Base-by-base conservation (phyloP, 352 stramenopile genomes). In the Phytophthora tentaculata region DNA sequence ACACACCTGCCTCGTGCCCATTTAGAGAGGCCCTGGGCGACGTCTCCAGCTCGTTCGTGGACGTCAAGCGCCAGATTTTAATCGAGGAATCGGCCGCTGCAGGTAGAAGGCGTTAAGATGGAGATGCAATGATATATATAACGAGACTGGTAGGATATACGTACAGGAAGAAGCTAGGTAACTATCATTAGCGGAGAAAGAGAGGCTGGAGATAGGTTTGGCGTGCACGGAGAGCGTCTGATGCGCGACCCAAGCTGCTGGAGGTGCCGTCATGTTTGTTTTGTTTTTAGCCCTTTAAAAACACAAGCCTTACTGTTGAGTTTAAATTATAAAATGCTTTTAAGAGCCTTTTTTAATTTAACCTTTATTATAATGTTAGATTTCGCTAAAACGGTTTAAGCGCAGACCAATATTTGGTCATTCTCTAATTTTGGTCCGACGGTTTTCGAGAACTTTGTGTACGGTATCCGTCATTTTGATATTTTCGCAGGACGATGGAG, bases 1-100 rank as follows among this genome's bases (percentile, higher is more conserved):
- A 98, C 17, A 99, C 90, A 23, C 97, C 97, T 47, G 97, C 83
- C 51, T 93, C 81, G 73, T 99, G 96, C n/a, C 95, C 96, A 44
- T 83, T 85, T 5, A 97, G 64, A 32, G 79, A 80, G 28, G 68
- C 64, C 22, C 71, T 64, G 5, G 79, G 77, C 48, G 72, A 26
- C 14, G 43, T 45, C 26, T 70, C 57, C 8, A 83, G 61, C 17
- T 74, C 39, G 35, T 64, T 60, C 9, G 23, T 14, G 37, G 50
- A 1, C 7, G 63, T 56, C 2, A 77, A 76, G 6, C 72, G 54
- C 89, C 89, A 96, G n/a, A 96, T 77, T 63, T 91, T 91, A 54
- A 96, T 58, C 8, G 77, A 88, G 32, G 73, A 80, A 55, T 96
- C 89, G 37, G 89, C 88, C 19, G 86, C 88, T 95, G 32, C 19